A percentile compares a stretch with the other conserved stretches of the same genome.
Conservation (phyloP, 345 rosid species). For the Bruguiera sexangula region DNA sequence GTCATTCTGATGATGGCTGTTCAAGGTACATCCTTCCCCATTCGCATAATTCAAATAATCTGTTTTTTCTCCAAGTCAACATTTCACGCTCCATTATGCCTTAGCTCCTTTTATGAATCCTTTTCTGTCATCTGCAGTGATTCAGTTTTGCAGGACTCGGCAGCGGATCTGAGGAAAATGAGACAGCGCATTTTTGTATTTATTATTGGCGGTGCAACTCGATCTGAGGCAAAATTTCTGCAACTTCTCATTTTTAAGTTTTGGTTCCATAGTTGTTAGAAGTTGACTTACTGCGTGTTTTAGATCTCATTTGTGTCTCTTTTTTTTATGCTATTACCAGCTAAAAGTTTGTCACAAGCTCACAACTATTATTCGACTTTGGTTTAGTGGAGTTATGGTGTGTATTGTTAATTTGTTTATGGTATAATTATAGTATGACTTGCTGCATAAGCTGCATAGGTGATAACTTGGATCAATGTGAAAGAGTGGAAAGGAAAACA, state of each 20-base stretch:
- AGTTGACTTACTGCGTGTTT: background rate
- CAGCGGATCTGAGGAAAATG: slow-evolving; percentile 62
- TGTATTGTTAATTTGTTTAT: no score
- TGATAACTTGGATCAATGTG: no score
- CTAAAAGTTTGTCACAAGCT: slow-evolving; percentile 87
- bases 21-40: slow-evolving; percentile 45
- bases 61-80: background rate
- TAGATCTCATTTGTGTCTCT: slow-evolving; percentile 4
- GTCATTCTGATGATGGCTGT: slow-evolving; percentile 72
- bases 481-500: no score
- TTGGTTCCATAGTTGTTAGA: background rate
- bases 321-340: slow-evolving; percentile 31
- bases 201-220: slow-evolving; percentile 90
- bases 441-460: no score
- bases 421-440: no score
- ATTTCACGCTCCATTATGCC: slow-evolving; percentile 1
- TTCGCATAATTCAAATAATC: no score
- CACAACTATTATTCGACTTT: slow-evolving; percentile 27
- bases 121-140: slow-evolving; percentile 42
- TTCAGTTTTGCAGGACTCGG: slow-evolving; percentile 52
- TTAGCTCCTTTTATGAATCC: slow-evolving; percentile 15
- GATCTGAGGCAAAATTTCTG: slow-evolving; percentile 66
- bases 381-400: no score
- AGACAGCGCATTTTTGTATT: slow-evolving; percentile 84
- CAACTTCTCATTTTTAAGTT: background rate